phyloP scores from a whole-genome alignment of 768 basidiomycete species.

The Ramaria rubella region DNA sequence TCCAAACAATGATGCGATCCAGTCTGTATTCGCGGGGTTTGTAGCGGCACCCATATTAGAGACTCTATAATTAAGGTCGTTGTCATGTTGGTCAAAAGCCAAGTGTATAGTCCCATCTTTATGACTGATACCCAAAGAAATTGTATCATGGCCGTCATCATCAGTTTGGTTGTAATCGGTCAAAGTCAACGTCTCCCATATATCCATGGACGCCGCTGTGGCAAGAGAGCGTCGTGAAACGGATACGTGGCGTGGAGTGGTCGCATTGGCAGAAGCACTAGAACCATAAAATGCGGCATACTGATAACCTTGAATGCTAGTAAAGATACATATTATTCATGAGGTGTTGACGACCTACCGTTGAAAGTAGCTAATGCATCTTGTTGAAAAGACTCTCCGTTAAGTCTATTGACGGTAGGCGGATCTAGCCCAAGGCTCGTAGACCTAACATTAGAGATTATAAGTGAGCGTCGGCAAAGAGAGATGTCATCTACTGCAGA shows the following conservation, averaged over 20 bases:
- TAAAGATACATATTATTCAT: not conserved
- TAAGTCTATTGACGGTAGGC: constrained; percentile 29
- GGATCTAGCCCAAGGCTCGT: constrained; percentile 19
- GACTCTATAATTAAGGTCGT: constrained; percentile 28
- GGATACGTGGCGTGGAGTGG: constrained; percentile 22
- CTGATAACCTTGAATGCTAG: constrained; percentile 22
- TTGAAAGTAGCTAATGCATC: constrained; percentile 29
- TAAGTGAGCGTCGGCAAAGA: not conserved
- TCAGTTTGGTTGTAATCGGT: constrained; percentile 31
- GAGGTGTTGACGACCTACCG: constrained; percentile 15
- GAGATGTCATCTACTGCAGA: too few species aligned
- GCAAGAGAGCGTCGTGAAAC: constrained; percentile 22
- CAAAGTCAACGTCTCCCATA: constrained; percentile 28
- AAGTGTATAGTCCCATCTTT: constrained; percentile 31
- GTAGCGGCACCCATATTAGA: constrained; percentile 27
- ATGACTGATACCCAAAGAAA: constrained; percentile 31
- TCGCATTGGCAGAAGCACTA: constrained; percentile 20
- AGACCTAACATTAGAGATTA: not conserved
- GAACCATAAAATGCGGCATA: constrained; percentile 29
- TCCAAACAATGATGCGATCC: constrained; percentile 25
- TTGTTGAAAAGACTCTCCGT: constrained; percentile 34
- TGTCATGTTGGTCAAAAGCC: constrained; percentile 33
- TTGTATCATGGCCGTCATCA: constrained; percentile 34
- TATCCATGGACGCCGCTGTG: not conserved
- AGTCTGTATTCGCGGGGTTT: constrained; percentile 19